Conservation (phyloP, 805 yeast species). For the Starmerella bacillaris region DNA sequence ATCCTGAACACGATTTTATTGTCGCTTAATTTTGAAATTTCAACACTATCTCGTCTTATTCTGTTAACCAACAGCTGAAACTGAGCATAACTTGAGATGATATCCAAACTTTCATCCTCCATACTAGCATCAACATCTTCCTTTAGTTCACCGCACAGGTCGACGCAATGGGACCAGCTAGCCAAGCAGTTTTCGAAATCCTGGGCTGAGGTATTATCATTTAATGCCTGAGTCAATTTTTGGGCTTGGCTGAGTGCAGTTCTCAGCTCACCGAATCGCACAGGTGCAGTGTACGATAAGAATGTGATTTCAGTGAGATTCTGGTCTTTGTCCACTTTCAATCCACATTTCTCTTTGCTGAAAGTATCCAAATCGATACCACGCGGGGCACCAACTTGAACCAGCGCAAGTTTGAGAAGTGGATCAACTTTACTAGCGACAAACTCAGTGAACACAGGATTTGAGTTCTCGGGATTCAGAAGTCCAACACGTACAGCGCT, state of each 20-base stretch:
- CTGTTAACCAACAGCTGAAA: conserved; percentile 49
- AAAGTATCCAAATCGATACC: conserved; percentile 26
- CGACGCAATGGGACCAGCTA: conserved; percentile 8
- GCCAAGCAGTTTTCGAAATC: conserved; percentile 6
- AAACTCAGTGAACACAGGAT: conserved; percentile 32
- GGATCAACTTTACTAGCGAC: conserved; percentile 48
- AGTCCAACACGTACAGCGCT: conserved; percentile 43
- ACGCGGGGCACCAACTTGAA: conserved; percentile 26
- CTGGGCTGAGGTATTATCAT: conserved; percentile 39
- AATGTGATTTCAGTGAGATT: conserved; percentile 16
- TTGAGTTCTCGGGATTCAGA: conserved; percentile 15
- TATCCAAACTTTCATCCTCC: conserved; percentile 44
- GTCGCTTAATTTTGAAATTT: conserved; percentile 1
- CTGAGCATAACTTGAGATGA: conserved; percentile 55
- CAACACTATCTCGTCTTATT: conserved; percentile 46
- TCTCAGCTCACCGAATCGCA: conserved; percentile 1
- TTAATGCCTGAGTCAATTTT: conserved; percentile 51
- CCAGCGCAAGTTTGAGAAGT: conserved; percentile 36
- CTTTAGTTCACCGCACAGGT: conserved; percentile 17
- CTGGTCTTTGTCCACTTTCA: background rate
- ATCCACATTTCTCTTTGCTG: conserved; percentile 8
- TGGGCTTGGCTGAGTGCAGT: conserved; percentile 31
- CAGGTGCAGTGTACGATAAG: conserved; percentile 6
- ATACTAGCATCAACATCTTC: conserved; percentile 20
- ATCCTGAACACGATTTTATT: conserved; percentile 30